These are phyloP conservation scores for Sporothrix brunneoviolacea DNA, from an alignment of 2,329 filamentous ascomycete genomes.

Conservation along the genomic window DNA sequence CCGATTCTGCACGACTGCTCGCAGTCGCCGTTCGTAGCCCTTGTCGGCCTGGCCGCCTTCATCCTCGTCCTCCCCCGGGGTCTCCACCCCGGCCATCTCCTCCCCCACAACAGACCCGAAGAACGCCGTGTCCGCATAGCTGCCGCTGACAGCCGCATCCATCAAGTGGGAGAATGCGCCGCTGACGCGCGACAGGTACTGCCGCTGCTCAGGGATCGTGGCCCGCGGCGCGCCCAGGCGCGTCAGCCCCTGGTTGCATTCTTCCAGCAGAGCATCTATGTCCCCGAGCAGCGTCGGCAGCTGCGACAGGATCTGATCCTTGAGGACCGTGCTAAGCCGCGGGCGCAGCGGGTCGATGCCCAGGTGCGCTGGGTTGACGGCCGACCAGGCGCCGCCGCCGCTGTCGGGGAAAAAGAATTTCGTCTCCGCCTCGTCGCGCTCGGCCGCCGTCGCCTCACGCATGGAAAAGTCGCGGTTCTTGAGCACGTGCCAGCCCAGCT, in stretches of 20 bases:
- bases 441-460: slow-evolving; percentile 22
- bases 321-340: slow-evolving; percentile 45
- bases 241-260: slow-evolving; percentile 23
- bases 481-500: slow-evolving; percentile 48
- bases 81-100: too few species aligned
- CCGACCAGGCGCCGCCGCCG: slow-evolving; percentile 31
- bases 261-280: slow-evolving; percentile 30
- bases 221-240: slow-evolving; percentile 28
- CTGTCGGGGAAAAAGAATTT: slow-evolving; percentile 38
- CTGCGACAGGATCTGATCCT: slow-evolving; percentile 38
- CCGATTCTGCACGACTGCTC: slow-evolving; percentile 47
- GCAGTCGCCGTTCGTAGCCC: slow-evolving; percentile 39
- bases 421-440: slow-evolving; percentile 35
- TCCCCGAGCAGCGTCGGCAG: slow-evolving; percentile 40
- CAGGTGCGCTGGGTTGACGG: slow-evolving; percentile 28
- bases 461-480: slow-evolving; percentile 38
- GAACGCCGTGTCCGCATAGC: slow-evolving; percentile 22
- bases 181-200: slow-evolving; percentile 26
- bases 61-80: slow-evolving; percentile 14
- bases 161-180: slow-evolving; percentile 21
- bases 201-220: slow-evolving; percentile 19
- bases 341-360: slow-evolving; percentile 43
- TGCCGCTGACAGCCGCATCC: slow-evolving; percentile 24
- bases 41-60: slow-evolving; percentile 12
- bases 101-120: slow-evolving; percentile 11